phyloP scores from a whole-genome alignment of 129 eudicot genomes.

The Artemisia tridentata region DNA sequence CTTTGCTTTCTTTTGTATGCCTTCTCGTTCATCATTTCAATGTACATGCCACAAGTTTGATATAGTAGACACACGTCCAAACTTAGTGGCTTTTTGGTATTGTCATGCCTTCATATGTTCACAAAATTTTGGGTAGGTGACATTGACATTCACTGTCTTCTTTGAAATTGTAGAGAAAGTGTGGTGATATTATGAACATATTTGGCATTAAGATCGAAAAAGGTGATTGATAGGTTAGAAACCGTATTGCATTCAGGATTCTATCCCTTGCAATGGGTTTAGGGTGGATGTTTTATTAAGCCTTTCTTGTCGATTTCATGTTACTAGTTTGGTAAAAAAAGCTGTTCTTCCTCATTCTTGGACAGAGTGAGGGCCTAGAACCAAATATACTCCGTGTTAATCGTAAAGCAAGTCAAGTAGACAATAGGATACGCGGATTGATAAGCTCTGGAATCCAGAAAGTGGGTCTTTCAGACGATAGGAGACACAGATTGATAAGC shows the following conservation, averaged over 20 bases:
- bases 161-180: background rate
- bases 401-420: background rate
- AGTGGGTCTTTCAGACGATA: no score
- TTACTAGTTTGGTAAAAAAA: no score
- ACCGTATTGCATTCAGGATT: background rate
- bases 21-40: conserved; percentile 4
- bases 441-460: background rate
- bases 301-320: background rate
- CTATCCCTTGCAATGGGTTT: background rate
- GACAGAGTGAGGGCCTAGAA: no score
- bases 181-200: no score
- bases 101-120: background rate
- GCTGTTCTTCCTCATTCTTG: no score
- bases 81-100: background rate
- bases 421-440: background rate
- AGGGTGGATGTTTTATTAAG: background rate
- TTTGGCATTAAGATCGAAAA: background rate
- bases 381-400: background rate
- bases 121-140: background rate
- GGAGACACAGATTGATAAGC: background rate
- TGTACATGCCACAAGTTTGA: background rate
- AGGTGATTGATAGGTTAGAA: background rate
- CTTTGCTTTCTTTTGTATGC: background rate
- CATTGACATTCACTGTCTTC: background rate
- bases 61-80: background rate